Evolutionary conservation across 2,329 filamentous ascomycete genomes (phyloP), one percentile per base, ranked within the genome.

Genomic region (Verticillium albo-atrum): DNA sequence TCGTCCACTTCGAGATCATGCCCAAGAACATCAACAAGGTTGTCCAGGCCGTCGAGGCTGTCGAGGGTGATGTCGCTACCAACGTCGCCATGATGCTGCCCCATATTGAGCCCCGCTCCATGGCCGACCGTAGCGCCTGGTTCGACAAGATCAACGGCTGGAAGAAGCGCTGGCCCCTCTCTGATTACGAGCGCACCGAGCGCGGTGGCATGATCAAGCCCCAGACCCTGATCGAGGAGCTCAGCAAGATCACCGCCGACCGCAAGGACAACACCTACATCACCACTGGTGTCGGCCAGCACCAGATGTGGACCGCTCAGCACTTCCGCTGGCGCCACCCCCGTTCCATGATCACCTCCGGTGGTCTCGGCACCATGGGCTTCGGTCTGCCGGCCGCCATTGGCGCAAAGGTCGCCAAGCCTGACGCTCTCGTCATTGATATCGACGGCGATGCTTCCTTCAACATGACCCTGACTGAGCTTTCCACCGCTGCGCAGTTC

Each of bases 1-100:
- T 99, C 68, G 85, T 98, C 17, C 94, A 99, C 76, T 98, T 98
- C 70, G 94, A 98, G 74, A 94, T 99, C 69, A 90, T 98, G 89
- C 94, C 95, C 68, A 99, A 99, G 88, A 98, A 99, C 81, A 98
- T 98, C 79, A 98, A 98, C 87, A 99, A 98, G 84, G 93, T 98
- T 50, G 90, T 99, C 15, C 92, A 98, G 77, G 93, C 94, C 7
- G 97, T 91, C 50, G 92, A 97, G 78, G 94, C 95, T 53, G 89
- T 98, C 20, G 94, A 97, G 77, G 95, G 95, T 61, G 94, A 98
- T 70, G 91, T 97, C 30, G 87, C 88, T 3, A 79, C 87, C 20
- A 98, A 96, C 75, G 80, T 98, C 34, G 81, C 81, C 56, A 77
- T 84, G 30, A 87, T 98, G 56, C 69, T 98, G 35, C 93, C 94